A percentile compares a stretch with the other conserved stretches of the same genome.
Evolutionary conservation across 371 early-diverging fungal species (phyloP).

Genomic region (Batrachochytrium dendrobatidis): DNA sequence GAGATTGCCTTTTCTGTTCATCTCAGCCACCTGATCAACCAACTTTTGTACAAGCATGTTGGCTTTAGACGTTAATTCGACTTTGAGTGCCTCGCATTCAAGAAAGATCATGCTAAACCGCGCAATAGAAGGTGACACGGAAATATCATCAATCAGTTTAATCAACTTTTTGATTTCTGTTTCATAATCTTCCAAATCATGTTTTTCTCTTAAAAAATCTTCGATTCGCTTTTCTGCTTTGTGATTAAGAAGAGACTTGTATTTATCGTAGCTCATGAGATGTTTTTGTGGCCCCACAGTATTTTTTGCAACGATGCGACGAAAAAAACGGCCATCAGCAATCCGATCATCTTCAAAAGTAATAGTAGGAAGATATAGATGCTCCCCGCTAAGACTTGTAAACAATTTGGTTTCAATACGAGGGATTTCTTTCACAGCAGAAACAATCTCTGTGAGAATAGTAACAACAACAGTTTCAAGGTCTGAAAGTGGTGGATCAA

Average conservation of each 20-base stretch:
- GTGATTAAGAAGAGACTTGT: constrained; percentile 46
- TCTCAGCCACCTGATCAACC: constrained; percentile 50
- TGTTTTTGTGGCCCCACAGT: constrained; percentile 47
- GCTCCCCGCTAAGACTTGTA: constrained; percentile 34
- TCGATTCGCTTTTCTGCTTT: constrained; percentile 52
- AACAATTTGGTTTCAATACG: constrained; percentile 50
- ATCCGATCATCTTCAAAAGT: constrained; percentile 44
- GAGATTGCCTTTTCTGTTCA: constrained; percentile 42
- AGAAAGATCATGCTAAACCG: constrained; percentile 44
- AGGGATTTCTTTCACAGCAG: constrained; percentile 37
- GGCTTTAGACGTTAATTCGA: constrained; percentile 42
- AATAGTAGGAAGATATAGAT: constrained; percentile 34
- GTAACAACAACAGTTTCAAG: constrained; percentile 36
- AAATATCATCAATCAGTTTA: constrained; percentile 41
- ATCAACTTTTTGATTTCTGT: constrained; percentile 46
- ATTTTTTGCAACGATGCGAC: constrained; percentile 39
- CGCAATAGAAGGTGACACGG: constrained; percentile 34
- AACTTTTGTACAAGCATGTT: constrained; percentile 44
- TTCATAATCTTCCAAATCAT: constrained; percentile 49
- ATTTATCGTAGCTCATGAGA: constrained; percentile 46
- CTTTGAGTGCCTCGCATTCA: constrained; percentile 43
- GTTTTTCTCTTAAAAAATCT: constrained; percentile 51
- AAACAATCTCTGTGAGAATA: constrained; percentile 43
- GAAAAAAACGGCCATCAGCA: constrained; percentile 38
- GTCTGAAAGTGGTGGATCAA: constrained; percentile 47